These are phyloP conservation scores for Penicillium roqueforti DNA, from an alignment of 495 filamentous ascomycete species.

Conservation along the genomic window DNA sequence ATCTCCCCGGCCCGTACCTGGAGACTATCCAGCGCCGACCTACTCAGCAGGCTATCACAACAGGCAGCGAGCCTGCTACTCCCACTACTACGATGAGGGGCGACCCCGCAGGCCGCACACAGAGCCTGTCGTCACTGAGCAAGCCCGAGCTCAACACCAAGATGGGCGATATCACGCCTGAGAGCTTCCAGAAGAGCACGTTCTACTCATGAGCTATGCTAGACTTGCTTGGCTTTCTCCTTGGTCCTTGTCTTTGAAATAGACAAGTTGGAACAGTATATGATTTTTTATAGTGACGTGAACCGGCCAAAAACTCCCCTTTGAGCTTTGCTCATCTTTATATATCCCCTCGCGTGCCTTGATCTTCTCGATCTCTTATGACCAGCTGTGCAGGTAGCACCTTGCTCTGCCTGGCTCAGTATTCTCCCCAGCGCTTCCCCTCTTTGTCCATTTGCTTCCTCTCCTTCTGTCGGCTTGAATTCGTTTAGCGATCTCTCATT, in stretches of 20 bases:
- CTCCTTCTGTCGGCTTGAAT: slow-evolving; percentile 9
- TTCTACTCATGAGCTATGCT: slow-evolving; percentile 55
- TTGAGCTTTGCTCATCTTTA: slow-evolving; percentile 1
- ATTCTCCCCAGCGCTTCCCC: neutral
- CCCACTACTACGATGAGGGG: slow-evolving; percentile 58
- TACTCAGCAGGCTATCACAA: slow-evolving; percentile 49
- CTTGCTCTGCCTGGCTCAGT: no score
- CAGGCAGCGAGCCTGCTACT: slow-evolving; percentile 44
- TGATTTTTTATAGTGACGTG: neutral
- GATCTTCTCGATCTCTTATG: neutral
- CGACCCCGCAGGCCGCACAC: slow-evolving; percentile 27
- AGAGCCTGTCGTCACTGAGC: slow-evolving; percentile 24
- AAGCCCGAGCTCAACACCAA: slow-evolving; percentile 44
- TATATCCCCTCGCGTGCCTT: slow-evolving; percentile 2
- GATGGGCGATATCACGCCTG: slow-evolving; percentile 63
- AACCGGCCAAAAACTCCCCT: slow-evolving; percentile 10
- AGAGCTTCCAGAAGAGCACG: slow-evolving; percentile 87
- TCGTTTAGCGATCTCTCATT: slow-evolving; percentile 19
- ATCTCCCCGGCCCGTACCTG: slow-evolving; percentile 84
- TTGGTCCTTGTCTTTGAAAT: neutral
- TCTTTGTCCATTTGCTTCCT: slow-evolving; percentile 3
- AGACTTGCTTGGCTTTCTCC: neutral
- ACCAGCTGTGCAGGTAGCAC: neutral
- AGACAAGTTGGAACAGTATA: neutral
- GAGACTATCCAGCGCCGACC: slow-evolving; percentile 74